Conservation (phyloP, 1,284 basidiomycete genomes). For the Trichosporon ovoides region DNA sequence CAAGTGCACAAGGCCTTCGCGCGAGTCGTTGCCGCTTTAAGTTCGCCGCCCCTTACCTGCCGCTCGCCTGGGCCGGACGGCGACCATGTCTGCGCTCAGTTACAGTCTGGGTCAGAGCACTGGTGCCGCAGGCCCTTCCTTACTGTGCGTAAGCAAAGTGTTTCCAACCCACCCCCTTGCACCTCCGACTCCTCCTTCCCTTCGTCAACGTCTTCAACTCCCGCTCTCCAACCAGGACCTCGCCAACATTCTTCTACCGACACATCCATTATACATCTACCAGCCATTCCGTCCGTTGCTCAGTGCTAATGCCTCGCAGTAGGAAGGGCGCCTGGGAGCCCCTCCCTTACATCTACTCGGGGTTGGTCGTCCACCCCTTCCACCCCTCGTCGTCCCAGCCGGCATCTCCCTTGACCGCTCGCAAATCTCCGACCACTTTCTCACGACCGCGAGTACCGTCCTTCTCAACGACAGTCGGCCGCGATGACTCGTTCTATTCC, state of each 20-base stretch:
- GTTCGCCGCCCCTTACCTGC: background rate
- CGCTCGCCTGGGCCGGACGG: background rate
- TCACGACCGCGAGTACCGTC: conserved; percentile 29
- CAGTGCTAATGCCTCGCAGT: conserved; percentile 11
- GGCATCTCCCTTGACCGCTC: conserved; percentile 13
- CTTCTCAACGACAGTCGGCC: background rate
- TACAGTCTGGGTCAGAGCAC: background rate
- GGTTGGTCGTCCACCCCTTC: conserved; percentile 41
- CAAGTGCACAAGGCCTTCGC: background rate
- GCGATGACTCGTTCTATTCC: conserved; percentile 13
- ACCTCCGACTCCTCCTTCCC: background rate
- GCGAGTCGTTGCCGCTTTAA: background rate
- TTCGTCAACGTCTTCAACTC: too few species aligned
- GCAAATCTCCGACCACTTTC: conserved; percentile 17
- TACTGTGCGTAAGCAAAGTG: background rate
- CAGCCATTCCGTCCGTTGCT: background rate
- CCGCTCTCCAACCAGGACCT: background rate
- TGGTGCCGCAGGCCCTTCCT: background rate
- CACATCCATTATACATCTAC: conserved; percentile 1
- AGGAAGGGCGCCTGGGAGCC: conserved; percentile 38
- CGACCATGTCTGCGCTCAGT: conserved; percentile 4
- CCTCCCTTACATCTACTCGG: conserved; percentile 43
- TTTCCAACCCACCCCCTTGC: background rate
- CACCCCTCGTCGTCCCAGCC: conserved; percentile 31
- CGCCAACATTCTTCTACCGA: background rate